Base-by-base conservation (phyloP, 2,329 filamentous ascomycete genomes). In the Harringtonia aguacate region DNA sequence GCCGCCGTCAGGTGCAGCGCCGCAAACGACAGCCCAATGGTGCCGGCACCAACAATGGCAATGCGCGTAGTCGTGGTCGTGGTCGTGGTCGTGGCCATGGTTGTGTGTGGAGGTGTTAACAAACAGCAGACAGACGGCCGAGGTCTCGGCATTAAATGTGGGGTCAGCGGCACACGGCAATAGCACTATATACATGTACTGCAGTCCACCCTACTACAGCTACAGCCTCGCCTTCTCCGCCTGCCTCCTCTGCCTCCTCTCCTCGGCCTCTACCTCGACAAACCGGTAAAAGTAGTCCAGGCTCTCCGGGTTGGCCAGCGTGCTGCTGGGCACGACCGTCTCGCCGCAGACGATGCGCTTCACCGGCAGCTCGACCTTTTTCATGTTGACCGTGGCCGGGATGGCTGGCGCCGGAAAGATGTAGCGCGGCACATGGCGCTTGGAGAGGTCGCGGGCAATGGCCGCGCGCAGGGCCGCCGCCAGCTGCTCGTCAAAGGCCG, bases 361-460 rank as follows among this genome's bases (percentile, higher is more conserved):
- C 27, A 92, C 82, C 0, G 85, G 85, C 42, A 92, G 55, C 59
- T 92, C 86, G 4, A 92, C 86, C 61, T 92, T 92, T 60, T 92
- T 92, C 40, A 86, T 62, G 57, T 90, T 92, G 49, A 92, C 79
- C 0, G 86, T 92, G 0, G 80, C 84, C 79, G 86, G 86, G 57
- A 92, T 88, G 52, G 85, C 86, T 17, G 79, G 80, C 8, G 84
- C 86, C 64, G 87, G 79, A 58, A 90, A 90, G 18, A 92, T 70
- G 58, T 80, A 87, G 57, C 70, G 80, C 1, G 86, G 86, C 14
- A 90, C 81, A 63, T 90, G 86, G 43, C 86, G 67, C 58, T 80
- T 79, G 35, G 80, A 85, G 55, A 81, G 62, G 50, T 83, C 81
- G 51, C 65, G 70, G 5, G 68, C 70, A 55, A 94, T 87, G 12